Evolutionary conservation across 352 stramenopile genomes (phyloP), one percentile per base, ranked within the genome.

Genomic region (Phytopythium boreale): DNA sequence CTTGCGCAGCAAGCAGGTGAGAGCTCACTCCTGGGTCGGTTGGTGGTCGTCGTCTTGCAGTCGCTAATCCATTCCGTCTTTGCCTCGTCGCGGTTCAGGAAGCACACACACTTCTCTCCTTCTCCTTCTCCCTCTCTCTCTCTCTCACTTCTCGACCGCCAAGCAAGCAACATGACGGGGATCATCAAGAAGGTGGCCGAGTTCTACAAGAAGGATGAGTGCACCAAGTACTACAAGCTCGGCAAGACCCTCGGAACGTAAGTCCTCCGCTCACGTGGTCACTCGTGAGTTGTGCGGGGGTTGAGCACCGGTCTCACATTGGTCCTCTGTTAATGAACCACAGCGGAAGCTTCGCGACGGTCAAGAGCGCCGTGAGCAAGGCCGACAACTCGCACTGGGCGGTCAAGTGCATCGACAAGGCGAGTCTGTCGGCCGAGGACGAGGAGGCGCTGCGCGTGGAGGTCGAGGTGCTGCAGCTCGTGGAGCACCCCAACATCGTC

Each of bases 151-250:
- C n/a, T 20, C 29, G 56, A 41, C 53, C 37, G 14, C 26, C 50
- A 31, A 22, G 14, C 47, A 5, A 17, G n/a, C 8, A 73, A 17
- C 50, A 91, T 93, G 86, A 84, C 84, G 4, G 76, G 69, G 6
- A 92, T 94, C 66, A 92, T 93, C 69, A 89, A 90, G 76, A 92
- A 92, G 66, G 84, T 93, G 22, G 90, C 82, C 0, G 84, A 93
- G n/a, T 91, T 93, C 59, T 93, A 93, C 76, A 92, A 91, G 75
- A 90, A 94, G 67, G 79, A 93, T 51, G 84, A 95, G 66, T 92
- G 83, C 70, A 90, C 77, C 73, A 92, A 92, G 67, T 92, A 92
- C 72, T 96, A 96, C 81, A 95, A 95, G 67, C 74, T 97, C 37
- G 89, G 87, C 74, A 90, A 91, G 73, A 93, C 83, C 22, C 79